These are phyloP conservation scores for Papilionanthe hybrid DNA, from an alignment of 116 monocot genomes.

Conservation along the genomic window DNA sequence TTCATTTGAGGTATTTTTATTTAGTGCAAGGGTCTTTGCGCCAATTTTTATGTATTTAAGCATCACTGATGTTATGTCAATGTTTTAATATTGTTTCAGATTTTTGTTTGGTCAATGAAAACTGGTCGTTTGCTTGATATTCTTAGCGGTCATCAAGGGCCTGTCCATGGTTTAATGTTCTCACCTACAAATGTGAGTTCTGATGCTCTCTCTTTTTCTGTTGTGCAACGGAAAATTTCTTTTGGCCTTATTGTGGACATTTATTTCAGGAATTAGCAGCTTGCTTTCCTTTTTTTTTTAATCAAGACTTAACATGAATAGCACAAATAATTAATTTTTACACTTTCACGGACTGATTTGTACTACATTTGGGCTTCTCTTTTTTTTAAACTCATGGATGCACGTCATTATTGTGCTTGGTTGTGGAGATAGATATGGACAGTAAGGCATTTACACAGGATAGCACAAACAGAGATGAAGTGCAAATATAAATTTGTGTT, in stretches of 20 bases:
- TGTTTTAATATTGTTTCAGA: conserved; percentile 34
- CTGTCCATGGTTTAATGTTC: conserved; percentile 98
- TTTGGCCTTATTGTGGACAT: neutral
- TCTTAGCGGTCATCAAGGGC: conserved; percentile 92
- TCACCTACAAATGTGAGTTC: conserved; percentile 84
- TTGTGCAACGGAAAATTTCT: neutral
- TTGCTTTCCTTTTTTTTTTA: neutral
- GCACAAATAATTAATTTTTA: neutral
- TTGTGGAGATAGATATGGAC: too few species aligned
- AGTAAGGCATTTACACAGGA: too few species aligned
- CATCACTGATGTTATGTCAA: neutral
- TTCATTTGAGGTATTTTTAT: conserved; percentile 83
- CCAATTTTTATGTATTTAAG: neutral
- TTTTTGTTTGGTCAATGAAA: conserved; percentile 99
- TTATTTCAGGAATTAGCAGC: neutral
- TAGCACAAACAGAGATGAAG: too few species aligned
- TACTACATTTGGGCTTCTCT: neutral
- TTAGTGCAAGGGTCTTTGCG: neutral
- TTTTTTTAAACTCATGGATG: too few species aligned
- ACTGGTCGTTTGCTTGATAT: conserved; percentile 88
- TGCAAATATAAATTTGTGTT: too few species aligned
- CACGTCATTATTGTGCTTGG: too few species aligned
- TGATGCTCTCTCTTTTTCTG: neutral
- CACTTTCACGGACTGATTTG: neutral
- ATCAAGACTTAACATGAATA: neutral